Evolutionary conservation across 257 asterid species (phyloP), one percentile per base, ranked within the genome.

Genomic region (Solanum sparsipilum): DNA sequence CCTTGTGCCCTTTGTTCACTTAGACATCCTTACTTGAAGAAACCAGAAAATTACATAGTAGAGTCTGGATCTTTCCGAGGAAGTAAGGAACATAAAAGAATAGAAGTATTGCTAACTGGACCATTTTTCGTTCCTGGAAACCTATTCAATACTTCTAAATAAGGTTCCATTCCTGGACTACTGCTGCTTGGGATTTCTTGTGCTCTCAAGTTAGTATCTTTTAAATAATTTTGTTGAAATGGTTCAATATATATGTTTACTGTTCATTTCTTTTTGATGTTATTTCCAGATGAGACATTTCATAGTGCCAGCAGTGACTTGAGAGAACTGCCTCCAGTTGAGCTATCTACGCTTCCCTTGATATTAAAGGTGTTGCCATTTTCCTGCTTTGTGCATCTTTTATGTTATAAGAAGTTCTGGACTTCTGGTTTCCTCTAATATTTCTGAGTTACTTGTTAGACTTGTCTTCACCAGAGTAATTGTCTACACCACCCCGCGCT

Each of bases 311-410:
- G 90, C 88, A 94, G 90, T 88, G 98, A 96, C 90, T 86, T 96
- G 93, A 93, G 96, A 92, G 98, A 97, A 94, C 93, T 97, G 93
- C 99, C 99, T 79, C 94, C 96, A 44, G 98, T 97, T 87, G 99
- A 95, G 91, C 89, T 97, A 86, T 92, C 99, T 79, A 90, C 96
- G 39, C 96, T 97, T 83, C 98, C 98, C 71, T 89, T 91, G 94
- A 94, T 96, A 90, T 98, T 96, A 31, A 95, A 97, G 99, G 99
- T 97, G 88, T 91, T 84, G 63, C 82, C 76, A 46, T 87, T 86
- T 41, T 68, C 65, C 48, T 31, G 6, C 31, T 87, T 32, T 65
- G 29, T 36, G 38, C 29, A 27, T 86, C 41, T 83, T 20, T 88
- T 67, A 83, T 67, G 86, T 38, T n/a, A 41, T 35, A 35, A 52